Conservation (phyloP, 2,329 filamentous ascomycete species). For the Simplicillium aogashimaense region DNA sequence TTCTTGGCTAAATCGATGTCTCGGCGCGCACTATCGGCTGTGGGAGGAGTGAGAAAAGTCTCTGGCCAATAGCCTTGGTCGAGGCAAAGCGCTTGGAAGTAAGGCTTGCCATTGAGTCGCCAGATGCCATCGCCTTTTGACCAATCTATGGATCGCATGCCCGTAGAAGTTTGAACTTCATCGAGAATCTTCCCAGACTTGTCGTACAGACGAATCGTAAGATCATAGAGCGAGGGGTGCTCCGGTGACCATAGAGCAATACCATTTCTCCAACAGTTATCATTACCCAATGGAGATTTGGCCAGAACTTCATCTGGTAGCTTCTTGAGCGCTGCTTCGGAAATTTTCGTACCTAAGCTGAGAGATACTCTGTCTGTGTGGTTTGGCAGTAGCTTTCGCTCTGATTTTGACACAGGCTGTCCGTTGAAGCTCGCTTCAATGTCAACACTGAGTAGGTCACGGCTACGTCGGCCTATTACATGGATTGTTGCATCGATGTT, state of each 20-base stretch:
- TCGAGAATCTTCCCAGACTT: slow-evolving; percentile 33
- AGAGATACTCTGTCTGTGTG: slow-evolving; percentile 39
- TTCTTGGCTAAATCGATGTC: slow-evolving; percentile 48
- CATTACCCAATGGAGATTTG: slow-evolving; percentile 23
- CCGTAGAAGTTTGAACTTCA: slow-evolving; percentile 47
- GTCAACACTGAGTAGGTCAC: slow-evolving; percentile 36
- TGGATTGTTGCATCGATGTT: slow-evolving; percentile 38
- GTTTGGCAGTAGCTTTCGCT: slow-evolving; percentile 30
- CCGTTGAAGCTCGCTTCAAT: slow-evolving; percentile 43
- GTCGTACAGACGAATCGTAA: slow-evolving; percentile 42
- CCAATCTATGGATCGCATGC: slow-evolving; percentile 53
- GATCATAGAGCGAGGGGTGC: slow-evolving; percentile 44
- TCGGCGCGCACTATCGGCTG: slow-evolving; percentile 28
- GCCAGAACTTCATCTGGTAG: slow-evolving; percentile 24
- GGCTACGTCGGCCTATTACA: slow-evolving; percentile 36
- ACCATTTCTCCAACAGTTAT: slow-evolving; percentile 36
- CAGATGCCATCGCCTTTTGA: slow-evolving; percentile 46
- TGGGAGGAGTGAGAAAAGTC: slow-evolving; percentile 49
- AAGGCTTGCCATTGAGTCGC: slow-evolving; percentile 45
- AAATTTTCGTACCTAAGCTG: slow-evolving; percentile 37
- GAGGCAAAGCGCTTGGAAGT: slow-evolving; percentile 50
- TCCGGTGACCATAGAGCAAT: slow-evolving; percentile 55
- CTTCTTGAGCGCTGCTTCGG: slow-evolving; percentile 25
- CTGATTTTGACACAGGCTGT: slow-evolving; percentile 30
- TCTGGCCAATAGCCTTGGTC: slow-evolving; percentile 57